These are phyloP conservation scores for Sphaerulina musiva DNA, from an alignment of 2,329 filamentous ascomycete genomes.

Conservation along the genomic window DNA sequence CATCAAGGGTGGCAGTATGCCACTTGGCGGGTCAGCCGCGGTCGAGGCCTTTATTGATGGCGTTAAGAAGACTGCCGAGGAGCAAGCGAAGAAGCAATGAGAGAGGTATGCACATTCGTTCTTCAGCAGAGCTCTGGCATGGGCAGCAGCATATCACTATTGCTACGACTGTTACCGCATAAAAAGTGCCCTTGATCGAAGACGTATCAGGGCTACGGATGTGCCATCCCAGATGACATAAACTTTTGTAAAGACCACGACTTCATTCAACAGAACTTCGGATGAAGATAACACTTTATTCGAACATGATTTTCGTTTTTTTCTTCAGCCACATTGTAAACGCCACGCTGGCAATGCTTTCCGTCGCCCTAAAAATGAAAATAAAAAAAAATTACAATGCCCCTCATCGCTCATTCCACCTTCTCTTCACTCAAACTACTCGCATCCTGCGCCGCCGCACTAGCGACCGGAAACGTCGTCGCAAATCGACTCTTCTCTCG, in stretches of 20 bases:
- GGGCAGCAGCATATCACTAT: too few relatives aligned
- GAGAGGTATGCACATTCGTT: neutral
- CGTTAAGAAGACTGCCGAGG: conserved; percentile 69
- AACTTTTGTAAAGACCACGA: too few relatives aligned
- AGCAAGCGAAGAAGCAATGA: conserved; percentile 28
- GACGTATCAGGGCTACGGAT: too few relatives aligned
- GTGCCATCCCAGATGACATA: too few relatives aligned
- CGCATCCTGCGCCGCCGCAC: conserved; percentile 11
- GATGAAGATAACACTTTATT: too few relatives aligned
- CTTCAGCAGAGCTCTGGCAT: too few relatives aligned
- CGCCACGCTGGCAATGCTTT: neutral
- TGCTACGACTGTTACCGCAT: too few relatives aligned
- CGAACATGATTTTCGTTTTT: neutral
- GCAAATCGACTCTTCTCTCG: conserved; percentile 40
- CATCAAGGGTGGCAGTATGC: conserved; percentile 69
- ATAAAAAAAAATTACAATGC: neutral
- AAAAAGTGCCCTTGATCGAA: too few relatives aligned
- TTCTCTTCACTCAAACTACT: conserved; percentile 15
- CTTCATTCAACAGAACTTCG: too few relatives aligned
- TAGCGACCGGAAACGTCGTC: conserved; percentile 18
- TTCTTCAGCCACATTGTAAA: neutral
- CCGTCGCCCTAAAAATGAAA: neutral
- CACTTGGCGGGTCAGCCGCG: conserved; percentile 79
- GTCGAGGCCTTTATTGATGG: conserved; percentile 88
- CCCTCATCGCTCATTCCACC: neutral